These are phyloP conservation scores for Comarum palustre DNA, from an alignment of 306 rosid species.

Conservation along the genomic window DNA sequence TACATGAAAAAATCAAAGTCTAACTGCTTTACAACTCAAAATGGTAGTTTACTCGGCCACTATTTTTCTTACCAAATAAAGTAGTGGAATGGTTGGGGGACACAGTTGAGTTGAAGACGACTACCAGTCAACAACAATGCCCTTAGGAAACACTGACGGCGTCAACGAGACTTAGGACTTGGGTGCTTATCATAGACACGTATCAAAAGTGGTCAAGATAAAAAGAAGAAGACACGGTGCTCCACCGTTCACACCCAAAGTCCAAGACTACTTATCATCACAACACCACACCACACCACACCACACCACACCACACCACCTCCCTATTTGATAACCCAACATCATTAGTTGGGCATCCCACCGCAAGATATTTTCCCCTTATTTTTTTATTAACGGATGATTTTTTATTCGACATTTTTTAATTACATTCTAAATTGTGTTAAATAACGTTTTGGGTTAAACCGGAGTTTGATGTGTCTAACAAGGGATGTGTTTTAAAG, in stretches of 20 bases:
- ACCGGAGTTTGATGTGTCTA: no score
- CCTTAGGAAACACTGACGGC: neutral
- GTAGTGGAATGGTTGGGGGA: neutral
- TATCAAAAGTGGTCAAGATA: neutral
- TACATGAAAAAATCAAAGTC: no score
- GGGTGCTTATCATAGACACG: slow-evolving; percentile 2
- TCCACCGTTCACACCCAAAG: neutral
- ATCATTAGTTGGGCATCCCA: neutral
- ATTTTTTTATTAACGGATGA: no score
- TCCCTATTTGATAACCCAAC: neutral
- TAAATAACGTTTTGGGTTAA: no score
- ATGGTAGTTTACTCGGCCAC: no score
- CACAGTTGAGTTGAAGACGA: neutral
- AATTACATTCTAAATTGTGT: no score
- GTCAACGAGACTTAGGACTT: neutral
- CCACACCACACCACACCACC: neutral
- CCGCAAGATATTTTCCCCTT: neutral
- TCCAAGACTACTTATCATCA: slow-evolving; percentile 1
- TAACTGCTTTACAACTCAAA: no score
- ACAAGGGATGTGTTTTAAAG: no score
- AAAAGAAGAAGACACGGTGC: neutral
- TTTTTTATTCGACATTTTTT: no score
- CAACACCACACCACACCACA: neutral
- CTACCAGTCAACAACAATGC: neutral
- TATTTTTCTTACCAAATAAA: no score